A percentile compares a stretch with the other conserved stretches of the same genome.
phyloP scores from a whole-genome alignment of 2,329 filamentous ascomycete genomes.

The Ascomycota sp. region DNA sequence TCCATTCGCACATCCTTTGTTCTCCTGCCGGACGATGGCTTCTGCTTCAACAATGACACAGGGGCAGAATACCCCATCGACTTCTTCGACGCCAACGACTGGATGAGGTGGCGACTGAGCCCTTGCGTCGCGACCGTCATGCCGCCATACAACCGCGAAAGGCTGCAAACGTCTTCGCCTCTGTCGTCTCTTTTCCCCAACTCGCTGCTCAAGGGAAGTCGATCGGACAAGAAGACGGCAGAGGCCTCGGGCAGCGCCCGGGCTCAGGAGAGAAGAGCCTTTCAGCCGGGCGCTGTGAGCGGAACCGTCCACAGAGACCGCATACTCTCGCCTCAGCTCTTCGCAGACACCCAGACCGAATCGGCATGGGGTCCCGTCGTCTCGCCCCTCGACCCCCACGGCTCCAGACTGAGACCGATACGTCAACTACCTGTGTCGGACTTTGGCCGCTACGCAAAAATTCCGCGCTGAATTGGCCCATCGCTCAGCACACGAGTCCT shows the following conservation, averaged over 20 bases:
- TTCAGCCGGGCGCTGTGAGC: background rate
- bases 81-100: slow-evolving; percentile 62
- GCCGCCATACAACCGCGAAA: slow-evolving; percentile 27
- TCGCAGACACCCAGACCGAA: slow-evolving; percentile 2
- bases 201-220: slow-evolving; percentile 19
- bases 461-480: slow-evolving; percentile 63
- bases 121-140: slow-evolving; percentile 54
- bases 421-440: slow-evolving; percentile 51
- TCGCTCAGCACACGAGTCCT: slow-evolving; percentile 30
- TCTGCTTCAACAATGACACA: slow-evolving; percentile 69
- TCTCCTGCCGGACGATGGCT: slow-evolving; percentile 68
- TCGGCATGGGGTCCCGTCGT: slow-evolving; percentile 5
- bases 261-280: background rate
- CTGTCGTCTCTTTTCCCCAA: slow-evolving; percentile 27
- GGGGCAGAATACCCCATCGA: slow-evolving; percentile 64
- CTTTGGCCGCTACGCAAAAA: slow-evolving; percentile 44
- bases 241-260: slow-evolving; percentile 2
- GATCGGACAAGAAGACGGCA: slow-evolving; percentile 12
- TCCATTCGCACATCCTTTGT: slow-evolving; percentile 71
- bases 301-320: slow-evolving; percentile 18
- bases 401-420: slow-evolving; percentile 12
- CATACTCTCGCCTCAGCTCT: slow-evolving; percentile 10
- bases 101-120: slow-evolving; percentile 59
- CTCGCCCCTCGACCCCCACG: slow-evolving; percentile 5
- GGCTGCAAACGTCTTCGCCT: slow-evolving; percentile 18